Base-by-base conservation (phyloP, 2,329 filamentous ascomycete species). In the Botrytis fabae region DNA sequence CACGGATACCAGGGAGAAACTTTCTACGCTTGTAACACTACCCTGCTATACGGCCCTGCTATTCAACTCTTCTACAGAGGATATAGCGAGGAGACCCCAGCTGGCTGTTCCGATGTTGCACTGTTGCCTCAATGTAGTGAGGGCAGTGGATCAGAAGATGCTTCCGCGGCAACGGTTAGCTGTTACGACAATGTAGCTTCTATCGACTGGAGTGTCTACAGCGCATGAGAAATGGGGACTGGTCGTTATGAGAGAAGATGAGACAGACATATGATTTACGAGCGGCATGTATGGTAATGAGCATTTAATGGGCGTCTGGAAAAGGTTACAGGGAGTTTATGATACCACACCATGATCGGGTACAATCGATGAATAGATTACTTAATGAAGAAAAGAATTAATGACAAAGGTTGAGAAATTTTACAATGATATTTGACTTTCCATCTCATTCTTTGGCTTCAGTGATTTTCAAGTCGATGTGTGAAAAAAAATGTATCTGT, bases 51-150 rank as follows among this genome's bases (percentile, higher is more conserved):
- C 79, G 86, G 86, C 76, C 74, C 77, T 38, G 76, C 75, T 0
- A 68, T 76, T 63, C 77, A 82, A 61, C 83, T 83, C 59, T 79
- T 83, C 70, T 78, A 83, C 40, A 79, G 86, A 71, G 82, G 83
- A 75, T 83, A 83, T 61, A 79, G 57, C 44, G 78, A 73, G 73
- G 59, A 76, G 7, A 76, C 84, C 2, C 83, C 84, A 3, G 77
- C 81, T 60, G 81, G 79, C 4, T 88, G 86, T 74, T 83, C 81
- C 2, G 79, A 82, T 12, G 79, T 87, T 57, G 80, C 77, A 14
- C 78, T 87, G 65, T 75, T 86, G 25, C 83, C 85, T 14, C 80
- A 85, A 78, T 87, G 85, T 68, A 81, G 82, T 0, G 77, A 78
- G 57, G 82, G 81, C 1, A 82, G 82, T 22, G 75, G 78, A 28